phyloP scores from a whole-genome alignment of 2,329 filamentous ascomycete species.

The Magnaporthiopsis incrustans region DNA sequence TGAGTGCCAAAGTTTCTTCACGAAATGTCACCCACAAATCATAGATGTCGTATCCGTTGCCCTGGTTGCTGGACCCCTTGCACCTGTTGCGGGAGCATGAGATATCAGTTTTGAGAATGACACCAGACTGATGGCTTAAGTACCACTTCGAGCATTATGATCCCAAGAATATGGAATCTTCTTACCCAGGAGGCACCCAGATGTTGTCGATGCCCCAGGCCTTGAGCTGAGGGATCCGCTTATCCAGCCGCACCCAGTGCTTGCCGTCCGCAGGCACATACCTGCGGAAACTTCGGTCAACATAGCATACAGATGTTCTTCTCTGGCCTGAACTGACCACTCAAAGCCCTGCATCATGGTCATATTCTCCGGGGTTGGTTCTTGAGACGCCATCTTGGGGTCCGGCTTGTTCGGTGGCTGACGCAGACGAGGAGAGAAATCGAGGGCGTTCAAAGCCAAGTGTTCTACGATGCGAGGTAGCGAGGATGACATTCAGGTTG shows the following conservation, averaged over 20 bases:
- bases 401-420: background rate
- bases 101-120: background rate
- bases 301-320: background rate
- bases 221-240: conserved; percentile 48
- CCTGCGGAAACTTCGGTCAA: background rate
- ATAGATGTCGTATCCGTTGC: conserved; percentile 64
- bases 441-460: background rate
- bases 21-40: conserved; percentile 39
- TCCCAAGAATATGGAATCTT: background rate
- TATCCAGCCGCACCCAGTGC: conserved; percentile 55
- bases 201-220: conserved; percentile 55
- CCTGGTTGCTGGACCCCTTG: conserved; percentile 55
- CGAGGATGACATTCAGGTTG: background rate
- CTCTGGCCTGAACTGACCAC: conserved; percentile 34
- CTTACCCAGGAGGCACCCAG: conserved; percentile 58
- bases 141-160: too few relatives aligned
- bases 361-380: conserved; percentile 33
- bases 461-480: background rate
- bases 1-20: background rate
- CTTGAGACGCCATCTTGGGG: conserved; percentile 15
- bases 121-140: too few relatives aligned
- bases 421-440: background rate
- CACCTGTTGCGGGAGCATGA: conserved; percentile 28
- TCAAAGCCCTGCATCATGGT: conserved; percentile 66
- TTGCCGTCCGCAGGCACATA: conserved; percentile 55